Evolutionary conservation across 1,139 yeast genomes (phyloP).

Genomic region (Sugiyamaella neomexicana): DNA sequence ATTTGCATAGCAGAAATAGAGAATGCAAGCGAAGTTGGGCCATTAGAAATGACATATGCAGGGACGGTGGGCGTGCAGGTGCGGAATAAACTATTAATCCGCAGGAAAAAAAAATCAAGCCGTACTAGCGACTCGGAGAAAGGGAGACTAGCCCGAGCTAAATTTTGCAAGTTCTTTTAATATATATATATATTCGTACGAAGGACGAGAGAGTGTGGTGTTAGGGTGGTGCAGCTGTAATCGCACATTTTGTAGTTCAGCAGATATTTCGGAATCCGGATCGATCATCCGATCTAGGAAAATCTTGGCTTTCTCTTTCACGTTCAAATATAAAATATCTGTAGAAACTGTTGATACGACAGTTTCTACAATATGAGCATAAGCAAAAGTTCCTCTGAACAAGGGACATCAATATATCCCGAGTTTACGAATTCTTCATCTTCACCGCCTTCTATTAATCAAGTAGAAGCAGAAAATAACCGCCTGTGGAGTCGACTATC

Average conservation of each 20-base stretch:
- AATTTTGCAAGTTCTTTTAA: neutral
- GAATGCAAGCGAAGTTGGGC: no score
- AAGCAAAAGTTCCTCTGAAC: neutral
- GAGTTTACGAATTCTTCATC: neutral
- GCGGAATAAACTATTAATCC: no score
- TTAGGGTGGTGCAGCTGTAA: no score
- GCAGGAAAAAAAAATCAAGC: no score
- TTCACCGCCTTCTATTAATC: constrained; percentile 7
- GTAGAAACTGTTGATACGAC: no score
- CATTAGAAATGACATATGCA: no score
- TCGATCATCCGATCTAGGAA: neutral
- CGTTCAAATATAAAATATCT: no score
- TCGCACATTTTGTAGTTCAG: no score
- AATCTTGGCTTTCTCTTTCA: neutral
- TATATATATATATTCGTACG: no score
- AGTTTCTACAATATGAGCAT: neutral
- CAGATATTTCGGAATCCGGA: neutral
- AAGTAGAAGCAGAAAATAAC: constrained; percentile 4
- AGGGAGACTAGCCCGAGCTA: neutral
- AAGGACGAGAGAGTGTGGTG: no score
- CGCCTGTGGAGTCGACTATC: constrained; percentile 10
- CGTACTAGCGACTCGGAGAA: neutral
- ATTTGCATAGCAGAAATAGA: no score
- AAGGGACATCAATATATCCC: neutral
- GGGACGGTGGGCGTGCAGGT: no score